phyloP scores from a whole-genome alignment of 768 basidiomycete genomes.

The Russula sp. region DNA sequence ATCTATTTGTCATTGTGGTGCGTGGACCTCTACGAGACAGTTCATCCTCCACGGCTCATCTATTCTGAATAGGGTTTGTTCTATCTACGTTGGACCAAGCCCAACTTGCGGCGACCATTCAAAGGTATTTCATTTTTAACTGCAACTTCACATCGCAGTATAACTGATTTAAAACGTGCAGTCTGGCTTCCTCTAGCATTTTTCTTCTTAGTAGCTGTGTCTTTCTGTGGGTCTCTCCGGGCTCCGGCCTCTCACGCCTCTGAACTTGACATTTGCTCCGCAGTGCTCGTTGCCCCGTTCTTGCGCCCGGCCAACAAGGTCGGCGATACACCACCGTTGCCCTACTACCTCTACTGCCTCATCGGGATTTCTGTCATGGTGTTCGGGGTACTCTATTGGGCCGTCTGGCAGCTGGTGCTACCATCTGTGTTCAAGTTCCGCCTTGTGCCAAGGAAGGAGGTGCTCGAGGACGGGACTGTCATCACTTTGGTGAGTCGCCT shows the following conservation, averaged over 20 bases:
- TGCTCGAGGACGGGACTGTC: constrained; percentile 46
- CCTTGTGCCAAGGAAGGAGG: constrained; percentile 45
- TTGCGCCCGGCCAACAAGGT: constrained; percentile 46
- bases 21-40: constrained; percentile 21
- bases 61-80: constrained; percentile 41
- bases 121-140: constrained; percentile 29
- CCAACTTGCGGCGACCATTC: constrained; percentile 45
- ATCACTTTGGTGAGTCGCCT: constrained; percentile 41
- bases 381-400: constrained; percentile 49
- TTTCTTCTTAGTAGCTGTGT: constrained; percentile 47
- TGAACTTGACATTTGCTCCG: neutral
- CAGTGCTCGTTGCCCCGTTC: constrained; percentile 53
- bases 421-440: constrained; percentile 45
- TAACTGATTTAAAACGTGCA: constrained; percentile 27
- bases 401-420: constrained; percentile 44
- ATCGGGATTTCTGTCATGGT: constrained; percentile 47
- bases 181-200: constrained; percentile 53
- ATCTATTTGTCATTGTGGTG: constrained; percentile 49
- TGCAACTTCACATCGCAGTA: no score
- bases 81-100: constrained; percentile 48
- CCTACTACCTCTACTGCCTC: constrained; percentile 55
- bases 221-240: constrained; percentile 39
- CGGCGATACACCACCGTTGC: constrained; percentile 55
- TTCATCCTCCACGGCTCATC: neutral
- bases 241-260: neutral